A percentile compares a stretch with the other conserved stretches of the same genome.
phyloP scores from a whole-genome alignment of 2,329 filamentous ascomycete genomes.

The Tolypocladium album region DNA sequence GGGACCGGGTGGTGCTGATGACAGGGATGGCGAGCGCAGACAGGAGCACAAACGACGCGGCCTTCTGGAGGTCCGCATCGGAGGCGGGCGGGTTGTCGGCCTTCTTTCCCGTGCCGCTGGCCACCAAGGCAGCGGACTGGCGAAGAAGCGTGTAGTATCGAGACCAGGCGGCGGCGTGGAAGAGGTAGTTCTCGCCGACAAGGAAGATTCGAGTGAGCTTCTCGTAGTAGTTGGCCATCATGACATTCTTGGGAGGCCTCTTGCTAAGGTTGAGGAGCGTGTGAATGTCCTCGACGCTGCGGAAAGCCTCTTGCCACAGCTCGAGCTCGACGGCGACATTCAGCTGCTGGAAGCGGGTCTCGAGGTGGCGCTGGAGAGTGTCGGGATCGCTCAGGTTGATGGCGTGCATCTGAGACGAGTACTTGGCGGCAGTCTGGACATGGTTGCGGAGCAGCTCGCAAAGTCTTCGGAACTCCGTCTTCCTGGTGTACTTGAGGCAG shows the following conservation, averaged over 20 bases:
- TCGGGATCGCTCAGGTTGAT: constrained; percentile 98
- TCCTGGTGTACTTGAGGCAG: constrained; percentile 94
- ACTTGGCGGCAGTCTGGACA: constrained; percentile 97
- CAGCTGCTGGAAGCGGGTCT: constrained; percentile 96
- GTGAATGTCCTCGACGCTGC: constrained; percentile 97
- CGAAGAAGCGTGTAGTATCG: constrained; percentile 95
- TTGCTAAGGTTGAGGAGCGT: constrained; percentile 96
- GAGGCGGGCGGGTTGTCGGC: constrained; percentile 84
- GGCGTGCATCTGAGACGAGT: constrained; percentile 97
- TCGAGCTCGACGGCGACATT: constrained; percentile 97
- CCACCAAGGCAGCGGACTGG: constrained; percentile 74
- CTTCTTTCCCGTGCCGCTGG: constrained; percentile 80
- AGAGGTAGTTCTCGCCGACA: constrained; percentile 97
- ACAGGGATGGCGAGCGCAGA: constrained; percentile 96
- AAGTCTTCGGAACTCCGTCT: constrained; percentile 97
- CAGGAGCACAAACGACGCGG: constrained; percentile 88
- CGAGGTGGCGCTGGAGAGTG: constrained; percentile 90
- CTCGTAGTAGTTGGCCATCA: constrained; percentile 99
- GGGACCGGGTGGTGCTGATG: constrained; percentile 95
- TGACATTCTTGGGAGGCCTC: constrained; percentile 93
- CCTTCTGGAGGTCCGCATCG: constrained; percentile 85
- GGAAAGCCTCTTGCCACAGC: constrained; percentile 98
- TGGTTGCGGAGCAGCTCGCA: constrained; percentile 98
- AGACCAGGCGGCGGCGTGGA: constrained; percentile 96
- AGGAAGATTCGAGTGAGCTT: constrained; percentile 98